Base-by-base conservation (phyloP, 148 eudicot species). In the Rhododendron griersonianum region DNA sequence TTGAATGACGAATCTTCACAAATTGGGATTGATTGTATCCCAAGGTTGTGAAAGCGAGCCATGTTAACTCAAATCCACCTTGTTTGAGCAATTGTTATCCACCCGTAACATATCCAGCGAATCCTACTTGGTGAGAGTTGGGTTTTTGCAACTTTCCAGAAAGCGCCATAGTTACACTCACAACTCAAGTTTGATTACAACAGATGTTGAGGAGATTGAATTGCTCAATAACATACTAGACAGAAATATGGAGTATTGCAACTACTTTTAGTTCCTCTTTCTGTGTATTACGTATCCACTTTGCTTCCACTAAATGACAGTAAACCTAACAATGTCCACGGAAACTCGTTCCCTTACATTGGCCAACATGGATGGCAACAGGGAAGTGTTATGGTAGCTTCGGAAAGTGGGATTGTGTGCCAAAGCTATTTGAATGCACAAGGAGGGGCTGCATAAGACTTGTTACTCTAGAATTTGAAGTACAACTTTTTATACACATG, bases 171-270 rank as follows among this genome's bases (percentile, higher is more conserved):
- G 45, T 41, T 41, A 41, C 45, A 30, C 18, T 45, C 25, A 14
- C 11, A n/a, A 48, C 10, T 59, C 55, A 80, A 80, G 28, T 15
- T 48, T 80, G 30, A 45, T 47, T 48, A 50, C 16, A 80, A 28
- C 78, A 75, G 47, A 35, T 28, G 18, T 25, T 80, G 82, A 80
- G 57, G 59, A 47, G 82, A 47, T 80, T 80, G 59, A 80, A 23
- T n/a, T 23, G 82, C 3, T 80, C 11, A 78, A 48, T 41, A 41
- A 23, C 18, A 10, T 45, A 78, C 8, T 2, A 1, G 57, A 25
- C 57, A 48, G 47, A 25, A 79, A 23, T 79, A 48, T 11, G 13
- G 28, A n/a, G 4, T 5, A n/a, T 55, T 80, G 7, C 11, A 79
- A 47, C 1, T 47, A 25, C 15, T n/a, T 47, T 48, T 55, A 13